Percentiles rank a stretch among this genome's conserved stretches.
These are phyloP conservation scores for Alternaria metachromatica DNA, from an alignment of 2,329 filamentous ascomycete species.

Conservation along the genomic window DNA sequence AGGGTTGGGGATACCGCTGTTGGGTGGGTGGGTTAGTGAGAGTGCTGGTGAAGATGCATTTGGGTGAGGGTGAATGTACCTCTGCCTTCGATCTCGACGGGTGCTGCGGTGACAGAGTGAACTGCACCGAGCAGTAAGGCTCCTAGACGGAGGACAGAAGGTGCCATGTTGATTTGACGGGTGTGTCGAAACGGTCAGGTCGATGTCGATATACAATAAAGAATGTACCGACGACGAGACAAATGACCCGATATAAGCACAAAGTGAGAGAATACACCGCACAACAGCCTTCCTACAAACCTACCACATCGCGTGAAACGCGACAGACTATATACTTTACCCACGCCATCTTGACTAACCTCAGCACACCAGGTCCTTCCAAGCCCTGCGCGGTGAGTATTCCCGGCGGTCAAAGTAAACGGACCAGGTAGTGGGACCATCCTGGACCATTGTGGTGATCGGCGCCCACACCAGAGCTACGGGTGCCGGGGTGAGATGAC, in stretches of 20 bases:
- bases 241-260: not conserved
- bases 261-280: not conserved
- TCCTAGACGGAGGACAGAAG: slow-evolving; percentile 24
- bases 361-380: not conserved
- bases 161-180: slow-evolving; percentile 11
- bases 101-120: slow-evolving; percentile 32
- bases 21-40: not conserved
- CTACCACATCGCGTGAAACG: not conserved
- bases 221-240: not conserved
- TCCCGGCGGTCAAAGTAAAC: not conserved
- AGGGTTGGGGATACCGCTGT: slow-evolving; percentile 50
- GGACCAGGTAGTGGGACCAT: not conserved
- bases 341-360: not conserved
- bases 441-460: slow-evolving; percentile 1
- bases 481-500: slow-evolving; percentile 1
- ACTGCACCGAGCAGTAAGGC: slow-evolving; percentile 27
- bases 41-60: not conserved
- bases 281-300: not conserved
- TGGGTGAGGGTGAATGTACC: slow-evolving; percentile 21
- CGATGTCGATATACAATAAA: not conserved
- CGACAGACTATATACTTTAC: slow-evolving; percentile 2
- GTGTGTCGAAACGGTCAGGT: not conserved
- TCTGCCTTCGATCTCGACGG: slow-evolving; percentile 36
- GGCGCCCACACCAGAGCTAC: not conserved
- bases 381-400: not conserved